Conservation (phyloP, 306 rosid genomes). For the Crotalaria pallida region DNA sequence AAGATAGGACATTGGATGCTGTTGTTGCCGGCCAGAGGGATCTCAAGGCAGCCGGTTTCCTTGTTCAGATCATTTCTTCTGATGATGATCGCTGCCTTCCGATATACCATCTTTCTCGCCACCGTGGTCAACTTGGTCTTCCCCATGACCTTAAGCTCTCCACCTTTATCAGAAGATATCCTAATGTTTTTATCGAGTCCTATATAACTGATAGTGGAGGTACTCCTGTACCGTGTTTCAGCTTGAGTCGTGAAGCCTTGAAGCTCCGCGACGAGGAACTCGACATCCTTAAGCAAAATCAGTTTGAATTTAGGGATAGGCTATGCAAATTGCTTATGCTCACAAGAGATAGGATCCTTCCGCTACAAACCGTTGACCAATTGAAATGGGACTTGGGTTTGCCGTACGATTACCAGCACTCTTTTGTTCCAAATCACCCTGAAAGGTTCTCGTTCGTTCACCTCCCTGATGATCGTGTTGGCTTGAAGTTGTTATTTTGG, state of each 20-base stretch:
- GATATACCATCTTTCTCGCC: conserved; percentile 47
- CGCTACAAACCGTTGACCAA: conserved; percentile 79
- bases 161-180: conserved; percentile 68
- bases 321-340: conserved; percentile 78
- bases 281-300: conserved; percentile 27
- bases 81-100: conserved; percentile 49
- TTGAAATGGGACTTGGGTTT: conserved; percentile 90
- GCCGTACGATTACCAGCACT: conserved; percentile 65
- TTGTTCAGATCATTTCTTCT: conserved; percentile 54
- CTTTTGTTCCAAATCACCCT: conserved; percentile 42
- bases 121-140: conserved; percentile 71
- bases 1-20: conserved; percentile 64
- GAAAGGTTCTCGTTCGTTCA: conserved; percentile 48
- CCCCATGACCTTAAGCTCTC: conserved; percentile 61
- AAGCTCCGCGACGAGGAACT: conserved; percentile 39
- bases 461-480: conserved; percentile 64
- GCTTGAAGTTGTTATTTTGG: conserved; percentile 68
- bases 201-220: conserved; percentile 51
- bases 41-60: conserved; percentile 67
- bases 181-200: conserved; percentile 65
- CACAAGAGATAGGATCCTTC: conserved; percentile 57
- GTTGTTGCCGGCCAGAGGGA: conserved; percentile 57
- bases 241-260: conserved; percentile 55
- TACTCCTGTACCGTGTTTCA: conserved; percentile 60
- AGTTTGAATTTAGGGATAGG: conserved; percentile 56